Evolutionary conservation across 2,329 filamentous ascomycete genomes (phyloP), one percentile per base, ranked within the genome.

Genomic region (Talaromyces islandicus): DNA sequence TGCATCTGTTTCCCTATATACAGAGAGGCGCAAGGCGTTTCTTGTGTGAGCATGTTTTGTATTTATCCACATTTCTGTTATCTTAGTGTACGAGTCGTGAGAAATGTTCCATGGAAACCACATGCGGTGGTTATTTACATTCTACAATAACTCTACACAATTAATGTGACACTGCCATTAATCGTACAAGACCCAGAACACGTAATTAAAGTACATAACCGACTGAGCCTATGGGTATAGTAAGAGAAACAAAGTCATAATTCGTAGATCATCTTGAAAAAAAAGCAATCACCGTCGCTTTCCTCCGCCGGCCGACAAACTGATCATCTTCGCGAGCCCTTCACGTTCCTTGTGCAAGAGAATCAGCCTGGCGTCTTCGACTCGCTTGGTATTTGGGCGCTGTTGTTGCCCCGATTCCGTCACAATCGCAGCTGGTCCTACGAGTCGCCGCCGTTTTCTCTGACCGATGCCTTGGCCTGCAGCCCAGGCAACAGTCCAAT

Each of bases 401-500:
- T 64, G 60, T 9, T 41, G 53, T 30, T 30, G 21, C 4, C 30
- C 54, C 9, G 60, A 43, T 25, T 56, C 58, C 10, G 59, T 43
- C 25, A 29, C 35, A 58, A 41, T 17, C 25, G 61, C 60, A 51
- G 62, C 68, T n/a, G 62, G 61, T 19, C 61, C 65, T 29, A 54
- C 60, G 52, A 54, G 52, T 17, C 73, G 68, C 25, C 71, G 71
- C 54, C 73, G 68, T 59, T 64, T 64, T 32, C 71, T 67, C 64
- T 76, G 69, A 19, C 72, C 72, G 50, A 65, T 57, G 17, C 69
- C 65, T 29, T 46, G 30, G 27, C 87, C 87, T 60, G 84, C 83
- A 0, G 88, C 87, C 73, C 85, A 91, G 24, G 91, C 77, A 5
- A 92, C 88, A 0, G 85, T 88, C 70, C 83, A 85, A 62, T 91